These are phyloP conservation scores for Xylaria sp. DNA, from an alignment of 2,329 filamentous ascomycete species.

Conservation along the genomic window DNA sequence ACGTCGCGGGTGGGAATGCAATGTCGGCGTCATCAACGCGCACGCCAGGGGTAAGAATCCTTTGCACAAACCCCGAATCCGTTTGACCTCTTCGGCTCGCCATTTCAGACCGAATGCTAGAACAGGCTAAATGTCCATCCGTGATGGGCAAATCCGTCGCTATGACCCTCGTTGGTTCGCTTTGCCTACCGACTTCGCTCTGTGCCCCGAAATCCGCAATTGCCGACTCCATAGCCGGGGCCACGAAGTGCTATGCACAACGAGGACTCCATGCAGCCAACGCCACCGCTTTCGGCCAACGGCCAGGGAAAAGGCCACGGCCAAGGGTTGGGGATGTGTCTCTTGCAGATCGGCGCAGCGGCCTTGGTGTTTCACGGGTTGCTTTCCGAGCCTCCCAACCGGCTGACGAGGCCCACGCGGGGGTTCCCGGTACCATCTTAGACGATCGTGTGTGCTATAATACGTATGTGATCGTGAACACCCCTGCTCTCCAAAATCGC, in stretches of 20 bases:
- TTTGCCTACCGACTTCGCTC: background rate
- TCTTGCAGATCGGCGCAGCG: conserved; percentile 9
- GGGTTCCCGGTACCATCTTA: conserved; percentile 5
- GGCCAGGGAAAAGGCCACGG: conserved; percentile 5
- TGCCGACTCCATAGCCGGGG: background rate
- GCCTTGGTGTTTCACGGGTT: conserved; percentile 13
- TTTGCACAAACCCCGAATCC: conserved; percentile 9
- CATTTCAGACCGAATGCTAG: background rate
- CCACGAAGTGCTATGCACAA: conserved; percentile 9
- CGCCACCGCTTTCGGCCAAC: conserved; percentile 11
- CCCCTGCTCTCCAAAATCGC: background rate
- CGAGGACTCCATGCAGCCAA: conserved; percentile 17
- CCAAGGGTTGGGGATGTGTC: conserved; percentile 4
- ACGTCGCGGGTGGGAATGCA: conserved; percentile 10
- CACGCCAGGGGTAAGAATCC: conserved; percentile 13
- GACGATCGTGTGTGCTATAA: background rate
- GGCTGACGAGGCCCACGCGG: background rate
- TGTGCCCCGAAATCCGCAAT: background rate
- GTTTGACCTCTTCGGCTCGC: background rate
- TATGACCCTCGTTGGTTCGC: conserved; percentile 2
- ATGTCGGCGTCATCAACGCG: conserved; percentile 7
- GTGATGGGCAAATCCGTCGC: background rate
- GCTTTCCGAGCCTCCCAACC: conserved; percentile 3
- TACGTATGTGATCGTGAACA: background rate
- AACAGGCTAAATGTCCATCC: background rate